These are phyloP conservation scores for Aspergillus sp. DNA, from an alignment of 2,329 filamentous ascomycete genomes.

Conservation along the genomic window DNA sequence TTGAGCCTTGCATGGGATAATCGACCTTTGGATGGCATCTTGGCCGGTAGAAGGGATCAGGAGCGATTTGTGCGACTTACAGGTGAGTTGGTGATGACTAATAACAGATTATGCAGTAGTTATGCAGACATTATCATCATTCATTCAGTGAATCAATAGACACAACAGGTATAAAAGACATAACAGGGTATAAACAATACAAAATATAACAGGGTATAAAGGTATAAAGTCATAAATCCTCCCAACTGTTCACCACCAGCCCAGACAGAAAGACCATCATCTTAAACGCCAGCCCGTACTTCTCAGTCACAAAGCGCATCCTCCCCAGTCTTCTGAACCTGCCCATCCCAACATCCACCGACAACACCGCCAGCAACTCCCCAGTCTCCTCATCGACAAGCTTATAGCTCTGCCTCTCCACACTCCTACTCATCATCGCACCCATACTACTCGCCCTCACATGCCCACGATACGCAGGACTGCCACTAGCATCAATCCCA, in stretches of 20 bases:
- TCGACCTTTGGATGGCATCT: not conserved
- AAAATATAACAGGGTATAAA: no score
- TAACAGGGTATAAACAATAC: no score
- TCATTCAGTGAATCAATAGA: no score
- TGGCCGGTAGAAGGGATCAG: not conserved
- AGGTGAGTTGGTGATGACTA: no score
- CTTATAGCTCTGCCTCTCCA: not conserved
- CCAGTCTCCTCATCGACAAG: not conserved
- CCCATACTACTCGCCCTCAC: no score
- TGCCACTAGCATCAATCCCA: no score
- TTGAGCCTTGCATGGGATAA: not conserved
- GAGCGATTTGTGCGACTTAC: no score
- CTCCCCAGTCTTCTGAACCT: not conserved
- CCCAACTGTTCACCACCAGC: not conserved
- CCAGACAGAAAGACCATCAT: slow-evolving; percentile 4
- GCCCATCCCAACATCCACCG: not conserved
- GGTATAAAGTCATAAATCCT: not conserved
- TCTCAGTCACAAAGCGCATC: not conserved
- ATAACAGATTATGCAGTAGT: no score
- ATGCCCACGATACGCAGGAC: no score
- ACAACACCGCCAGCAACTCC: not conserved
- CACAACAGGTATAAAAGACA: no score
- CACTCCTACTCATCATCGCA: no score
- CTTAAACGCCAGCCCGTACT: not conserved
- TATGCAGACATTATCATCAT: no score